Evolutionary conservation across 163 green algal species (phyloP).

Genomic region (Scenedesmus sp.): DNA sequence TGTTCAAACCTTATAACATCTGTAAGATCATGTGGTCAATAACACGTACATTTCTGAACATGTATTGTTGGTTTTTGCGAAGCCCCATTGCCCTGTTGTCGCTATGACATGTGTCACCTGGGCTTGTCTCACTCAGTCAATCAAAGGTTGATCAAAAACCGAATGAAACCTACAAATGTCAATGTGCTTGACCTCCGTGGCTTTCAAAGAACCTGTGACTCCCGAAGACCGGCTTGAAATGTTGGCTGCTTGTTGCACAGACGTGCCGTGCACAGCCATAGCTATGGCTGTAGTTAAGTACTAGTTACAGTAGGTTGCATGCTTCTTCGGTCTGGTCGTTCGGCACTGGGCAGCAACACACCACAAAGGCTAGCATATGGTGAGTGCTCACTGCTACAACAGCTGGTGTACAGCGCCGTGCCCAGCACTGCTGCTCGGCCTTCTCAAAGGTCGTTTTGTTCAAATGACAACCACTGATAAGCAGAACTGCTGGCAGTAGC

Average conservation of each 20-base stretch:
- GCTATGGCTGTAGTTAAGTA: neutral
- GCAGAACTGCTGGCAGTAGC: neutral
- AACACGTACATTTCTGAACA: neutral
- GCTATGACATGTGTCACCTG: neutral
- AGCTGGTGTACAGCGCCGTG: neutral
- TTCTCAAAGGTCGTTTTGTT: neutral
- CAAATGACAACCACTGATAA: too few relatives aligned
- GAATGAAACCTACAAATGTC: neutral
- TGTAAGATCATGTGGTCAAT: neutral
- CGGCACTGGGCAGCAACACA: neutral
- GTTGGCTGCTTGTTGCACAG: neutral
- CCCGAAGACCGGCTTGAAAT: neutral
- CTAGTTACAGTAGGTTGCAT: neutral
- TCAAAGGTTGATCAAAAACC: neutral
- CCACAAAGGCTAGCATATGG: neutral
- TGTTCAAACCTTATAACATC: neutral
- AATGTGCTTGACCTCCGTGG: neutral
- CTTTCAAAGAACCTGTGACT: neutral
- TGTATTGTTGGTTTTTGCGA: neutral
- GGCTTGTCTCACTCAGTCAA: neutral
- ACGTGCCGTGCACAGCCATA: neutral
- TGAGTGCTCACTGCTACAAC: conserved; percentile 4
- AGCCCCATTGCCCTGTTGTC: neutral
- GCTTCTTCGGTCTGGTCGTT: neutral
- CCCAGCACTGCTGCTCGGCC: neutral